Base-by-base conservation (phyloP, 805 yeast species). In the Candida nanaspora region DNA sequence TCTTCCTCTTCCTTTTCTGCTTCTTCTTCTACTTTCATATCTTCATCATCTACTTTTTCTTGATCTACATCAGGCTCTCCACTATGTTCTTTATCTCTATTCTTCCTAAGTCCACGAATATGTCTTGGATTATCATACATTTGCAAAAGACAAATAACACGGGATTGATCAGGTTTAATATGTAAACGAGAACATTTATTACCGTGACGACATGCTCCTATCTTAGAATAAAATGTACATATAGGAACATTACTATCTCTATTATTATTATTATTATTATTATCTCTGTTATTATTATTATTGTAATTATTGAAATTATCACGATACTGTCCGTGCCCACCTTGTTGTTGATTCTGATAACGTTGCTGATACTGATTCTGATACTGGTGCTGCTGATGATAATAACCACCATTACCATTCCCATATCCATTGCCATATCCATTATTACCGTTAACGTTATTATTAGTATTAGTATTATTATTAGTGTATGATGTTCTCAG, bases 121-220 rank as follows among this genome's bases (percentile, higher is more conserved):
- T 52, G 45, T 59, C 69, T 70, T 3, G 87, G 86, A 47, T 78
- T 78, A 40, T 74, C 77, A 51, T 78, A 83, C 36, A 87, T 52
- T 51, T 82, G 81, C 15, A 80, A 68, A 42, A 83, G 68, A 15
- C 18, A 14, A 26, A 35, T 69, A 0, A 91, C 82, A 41, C 69
- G 66, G 1, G 95, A 82, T 32, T 66, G 59, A 7, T 66, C 59
- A 2, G 96, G 96, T 49, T 73, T 73, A 18, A 73, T 67, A 58
- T 88, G 89, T 42, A 71, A 72, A 51, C 91, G 68, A 8, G 87
- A 79, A 53, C 98, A 89, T 51, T 81, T 82, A 43, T 81, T 88
- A 0, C 96, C 96, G 58, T 89, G 96, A 44, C 96, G 70, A 53
- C 98, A 89, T 0, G 96, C 94, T 0, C 98, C 98, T 25, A 87